Evolutionary conservation across 176 grass and related monocot genomes (phyloP), one percentile per base, ranked within the genome.

Genomic region (Oryza longistaminata): DNA sequence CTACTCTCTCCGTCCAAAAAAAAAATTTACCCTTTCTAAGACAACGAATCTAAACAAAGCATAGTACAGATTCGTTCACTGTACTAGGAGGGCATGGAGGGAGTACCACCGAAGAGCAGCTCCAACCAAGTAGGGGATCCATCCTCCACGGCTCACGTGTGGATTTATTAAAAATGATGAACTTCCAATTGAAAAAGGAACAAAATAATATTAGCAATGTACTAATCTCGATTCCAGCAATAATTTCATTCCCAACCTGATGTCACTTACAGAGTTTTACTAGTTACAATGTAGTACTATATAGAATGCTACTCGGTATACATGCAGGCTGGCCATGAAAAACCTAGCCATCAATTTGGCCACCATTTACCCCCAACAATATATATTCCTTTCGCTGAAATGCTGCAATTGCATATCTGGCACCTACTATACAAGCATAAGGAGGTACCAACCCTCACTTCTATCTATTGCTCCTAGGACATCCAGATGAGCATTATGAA

Each of bases 401-500:
- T 72, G 77, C 40, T 53, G 40, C 22, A 52, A 61, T 15, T 33
- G 80, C 82, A 81, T 42, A 37, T 19, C 4, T 52, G 52, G 2
- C 2, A 58, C 31, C 43, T 3, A 26, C 7, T 76, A 50, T 29
- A n/a, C n/a, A 60, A 26, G 35, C 37, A 81, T 15, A 67, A 6
- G 14, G 6, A 82, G 82, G 82, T 44, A 66, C 82, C 77, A 88
- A 43, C 60, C 33, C 35, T 22, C 40, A 0, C 9, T 82, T 37
- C 31, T 35, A 39, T 60, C 31, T 35, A 39, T 60, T 24, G 26
- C 45, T 58, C 46, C 3, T 17, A 2, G 8, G 13, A 14, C 6
- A 68, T 13, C 27, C 11, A 17, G 2, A 25, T 21, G 3, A 16
- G 0, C 6, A 21, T 7, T n/a, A n/a, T n/a, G n/a, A n/a, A n/a